These are phyloP conservation scores for Tillandsia fasciculata DNA, from an alignment of 176 grass and related monocot genomes.

Conservation along the genomic window DNA sequence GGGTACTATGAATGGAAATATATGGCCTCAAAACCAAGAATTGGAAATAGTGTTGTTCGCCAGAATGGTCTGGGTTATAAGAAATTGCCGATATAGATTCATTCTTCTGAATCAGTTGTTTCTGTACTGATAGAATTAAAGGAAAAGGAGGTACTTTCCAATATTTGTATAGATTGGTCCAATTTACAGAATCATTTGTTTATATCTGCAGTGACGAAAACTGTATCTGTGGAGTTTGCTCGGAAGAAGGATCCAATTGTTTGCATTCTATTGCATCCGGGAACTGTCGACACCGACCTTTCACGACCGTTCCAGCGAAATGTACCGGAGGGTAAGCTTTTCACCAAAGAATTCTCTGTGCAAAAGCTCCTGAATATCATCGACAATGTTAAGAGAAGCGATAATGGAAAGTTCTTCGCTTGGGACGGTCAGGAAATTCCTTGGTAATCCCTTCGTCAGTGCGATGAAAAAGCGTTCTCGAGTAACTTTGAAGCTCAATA, in stretches of 20 bases:
- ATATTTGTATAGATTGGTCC: not conserved
- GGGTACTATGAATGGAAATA: too few relatives aligned
- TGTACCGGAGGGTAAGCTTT: constrained; percentile 55
- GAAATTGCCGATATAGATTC: too few relatives aligned
- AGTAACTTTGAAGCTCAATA: not conserved
- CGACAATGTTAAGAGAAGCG: constrained; percentile 43
- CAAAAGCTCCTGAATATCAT: constrained; percentile 63
- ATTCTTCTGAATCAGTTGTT: too few relatives aligned
- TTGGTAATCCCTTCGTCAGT: constrained; percentile 26
- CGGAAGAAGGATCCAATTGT: constrained; percentile 53
- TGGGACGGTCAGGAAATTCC: constrained; percentile 86
- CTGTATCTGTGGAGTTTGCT: constrained; percentile 58
- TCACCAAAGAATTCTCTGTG: constrained; percentile 64
- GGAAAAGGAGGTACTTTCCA: too few relatives aligned
- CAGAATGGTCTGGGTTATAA: too few relatives aligned
- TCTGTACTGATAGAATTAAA: too few relatives aligned
- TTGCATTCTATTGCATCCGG: constrained; percentile 83
- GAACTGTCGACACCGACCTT: constrained; percentile 81
- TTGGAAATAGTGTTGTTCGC: too few relatives aligned
- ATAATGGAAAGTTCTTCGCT: constrained; percentile 86
- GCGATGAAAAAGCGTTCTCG: not conserved
- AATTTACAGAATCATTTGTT: constrained; percentile 1
- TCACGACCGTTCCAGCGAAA: constrained; percentile 78
- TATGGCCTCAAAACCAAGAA: too few relatives aligned
- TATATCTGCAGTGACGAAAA: constrained; percentile 69